Evolutionary conservation across 2,329 filamentous ascomycete species (phyloP), one percentile per base, ranked within the genome.

Genomic region (Thielaviopsis ethacetica): DNA sequence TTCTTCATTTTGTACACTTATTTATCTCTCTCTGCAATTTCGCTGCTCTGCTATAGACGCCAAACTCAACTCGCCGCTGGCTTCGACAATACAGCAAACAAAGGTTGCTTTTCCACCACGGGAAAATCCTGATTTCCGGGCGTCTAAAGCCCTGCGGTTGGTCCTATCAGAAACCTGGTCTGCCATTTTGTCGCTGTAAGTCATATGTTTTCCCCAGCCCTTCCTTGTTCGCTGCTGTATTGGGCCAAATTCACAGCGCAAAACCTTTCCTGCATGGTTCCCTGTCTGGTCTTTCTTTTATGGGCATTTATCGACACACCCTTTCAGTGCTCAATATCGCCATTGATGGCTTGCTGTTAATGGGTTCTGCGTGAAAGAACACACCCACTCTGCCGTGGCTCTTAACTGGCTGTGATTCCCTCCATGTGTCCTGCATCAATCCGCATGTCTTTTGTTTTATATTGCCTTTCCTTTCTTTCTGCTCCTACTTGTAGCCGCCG

Each of bases 261-360:
- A 38, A 38, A 15, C 2, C 10, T 15, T 44, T 44, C 38, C 38
- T 44, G 38, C 38, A 3, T 4, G 38, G 5, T 34, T 34, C 30
- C 30, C 30, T 10, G 30, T 9, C 2, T 12, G 30, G 7, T 34
- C 10, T 34, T 34, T 44, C 24, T 12, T 34, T 12, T 10, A 44
- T n/a, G 38, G 13, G 38, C 19, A 13, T 47, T 17, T 56, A 47
- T 56, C 54, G 54, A 56, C 60, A 61, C 62, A 64, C 64, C 62
- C 61, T 57, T 59, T 34, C 10, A 10, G 10, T 12, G 61, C 62
- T 58, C 61, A 68, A 68, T 68, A 65, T 68, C 71, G 15, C 41
- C 56, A 54, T 22, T 49, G 53, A 44, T 22, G 44, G 21, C 9
- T 5, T 15, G 12, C 34, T 38, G 2, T 5, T 15, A 38, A 38